Percentiles rank a stretch among this genome's conserved stretches.
phyloP scores from a whole-genome alignment of 352 stramenopile genomes.

The Phytophthora crassamura region DNA sequence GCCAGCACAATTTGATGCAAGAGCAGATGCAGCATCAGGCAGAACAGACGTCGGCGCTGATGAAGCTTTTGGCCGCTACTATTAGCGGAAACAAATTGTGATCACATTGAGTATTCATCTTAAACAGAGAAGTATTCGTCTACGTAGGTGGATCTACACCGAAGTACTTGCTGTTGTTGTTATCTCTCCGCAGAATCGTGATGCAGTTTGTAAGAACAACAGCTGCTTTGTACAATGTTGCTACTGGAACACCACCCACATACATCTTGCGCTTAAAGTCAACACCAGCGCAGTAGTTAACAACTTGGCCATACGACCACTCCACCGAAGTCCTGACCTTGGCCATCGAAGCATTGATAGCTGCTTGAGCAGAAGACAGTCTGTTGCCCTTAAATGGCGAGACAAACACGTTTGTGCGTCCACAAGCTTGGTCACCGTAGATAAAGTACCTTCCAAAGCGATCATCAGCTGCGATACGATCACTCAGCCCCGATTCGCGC shows the following conservation, averaged over 20 bases:
- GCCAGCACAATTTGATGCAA: too few species aligned
- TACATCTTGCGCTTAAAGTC: slow-evolving; percentile 4
- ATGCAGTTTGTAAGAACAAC: slow-evolving; percentile 5
- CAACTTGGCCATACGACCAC: slow-evolving; percentile 5
- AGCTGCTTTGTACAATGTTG: slow-evolving; percentile 5
- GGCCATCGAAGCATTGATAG: slow-evolving; percentile 1
- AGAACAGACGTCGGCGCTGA: too few species aligned
- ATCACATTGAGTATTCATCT: too few species aligned
- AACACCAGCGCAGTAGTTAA: not conserved
- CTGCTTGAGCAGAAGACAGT: not conserved
- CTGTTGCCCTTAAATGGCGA: slow-evolving; percentile 1
- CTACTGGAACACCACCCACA: not conserved
- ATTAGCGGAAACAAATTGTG: too few species aligned
- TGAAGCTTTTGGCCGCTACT: too few species aligned
- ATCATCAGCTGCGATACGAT: not conserved
- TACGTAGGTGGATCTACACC: too few species aligned
- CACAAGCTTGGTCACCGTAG: not conserved
- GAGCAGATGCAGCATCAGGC: too few species aligned
- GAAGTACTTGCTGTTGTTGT: slow-evolving; percentile 7
- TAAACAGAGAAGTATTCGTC: too few species aligned
- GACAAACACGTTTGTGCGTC: slow-evolving; percentile 7
- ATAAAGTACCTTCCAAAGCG: slow-evolving; percentile 1
- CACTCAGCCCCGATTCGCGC: not conserved
- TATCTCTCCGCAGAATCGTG: not conserved
- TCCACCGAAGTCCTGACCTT: slow-evolving; percentile 1